Evolutionary conservation across 2,329 filamentous ascomycete genomes (phyloP).

Genomic region (Onygena corvina): DNA sequence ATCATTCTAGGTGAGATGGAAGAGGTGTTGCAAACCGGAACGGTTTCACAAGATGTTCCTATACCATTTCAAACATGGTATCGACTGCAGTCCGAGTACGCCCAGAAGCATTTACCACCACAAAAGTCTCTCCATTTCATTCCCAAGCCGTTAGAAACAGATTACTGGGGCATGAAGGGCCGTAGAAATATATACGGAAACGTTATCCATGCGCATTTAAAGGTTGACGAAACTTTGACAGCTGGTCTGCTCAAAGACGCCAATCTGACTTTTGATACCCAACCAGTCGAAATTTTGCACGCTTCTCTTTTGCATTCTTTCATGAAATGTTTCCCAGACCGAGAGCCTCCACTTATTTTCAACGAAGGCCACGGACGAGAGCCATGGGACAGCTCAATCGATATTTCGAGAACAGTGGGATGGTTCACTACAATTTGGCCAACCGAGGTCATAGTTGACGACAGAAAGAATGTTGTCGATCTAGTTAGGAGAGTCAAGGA

Average conservation of each 20-base stretch:
- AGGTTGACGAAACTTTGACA: not conserved
- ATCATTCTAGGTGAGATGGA: conserved; percentile 31
- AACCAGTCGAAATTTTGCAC: conserved; percentile 29
- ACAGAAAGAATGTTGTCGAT: conserved; percentile 21
- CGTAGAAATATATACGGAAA: conserved; percentile 2
- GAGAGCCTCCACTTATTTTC: conserved; percentile 34
- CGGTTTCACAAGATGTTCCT: conserved; percentile 20
- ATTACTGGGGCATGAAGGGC: conserved; percentile 9
- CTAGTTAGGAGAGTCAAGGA: conserved; percentile 31
- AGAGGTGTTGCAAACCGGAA: conserved; percentile 20
- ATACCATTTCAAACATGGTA: conserved; percentile 31
- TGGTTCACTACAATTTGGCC: conserved; percentile 43
- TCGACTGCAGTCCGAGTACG: conserved; percentile 23
- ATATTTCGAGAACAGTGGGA: conserved; percentile 40
- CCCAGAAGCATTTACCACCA: conserved; percentile 8
- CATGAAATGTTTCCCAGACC: conserved; percentile 31
- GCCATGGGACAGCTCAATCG: conserved; percentile 34
- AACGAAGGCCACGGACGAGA: conserved; percentile 42
- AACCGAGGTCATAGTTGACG: conserved; percentile 26
- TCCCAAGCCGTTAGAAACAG: not conserved
- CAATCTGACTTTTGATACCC: conserved; percentile 25
- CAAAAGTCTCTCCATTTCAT: conserved; percentile 5
- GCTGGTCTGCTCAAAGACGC: conserved; percentile 23
- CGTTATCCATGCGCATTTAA: not conserved
- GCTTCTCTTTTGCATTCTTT: conserved; percentile 35